Base-by-base conservation (phyloP, 2,329 filamentous ascomycete species). In the Aschersonia sp. region DNA sequence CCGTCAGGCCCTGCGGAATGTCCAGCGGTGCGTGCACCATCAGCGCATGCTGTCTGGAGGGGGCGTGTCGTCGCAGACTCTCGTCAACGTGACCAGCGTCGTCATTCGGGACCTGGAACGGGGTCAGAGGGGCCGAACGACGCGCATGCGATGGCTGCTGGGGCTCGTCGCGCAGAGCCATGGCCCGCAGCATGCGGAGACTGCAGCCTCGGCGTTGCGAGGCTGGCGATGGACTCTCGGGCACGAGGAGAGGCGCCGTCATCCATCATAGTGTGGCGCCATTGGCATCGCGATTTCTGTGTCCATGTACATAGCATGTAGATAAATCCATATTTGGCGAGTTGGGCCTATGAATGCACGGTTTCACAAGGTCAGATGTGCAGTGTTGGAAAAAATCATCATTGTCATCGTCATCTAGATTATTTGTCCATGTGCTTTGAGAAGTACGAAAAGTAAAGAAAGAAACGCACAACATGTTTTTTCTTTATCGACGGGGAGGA, bases 81-180 rank as follows among this genome's bases (percentile, higher is more conserved):
- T 68, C 14, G 51, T 51, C 42, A 53, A 53, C 35, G 37, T 65
- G n/a, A 48, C 58, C 6, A 47, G 51, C 5, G 48, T 61, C 2
- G 49, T 64, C 22, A 55, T 60, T 4, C 53, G 58, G 8, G 66
- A 68, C 48, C 54, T 69, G 5, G 58, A 61, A 32, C 49, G 50
- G 37, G 64, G 65, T 5, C 51, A 54, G n/a, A 48, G 48, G 29
- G 66, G 66, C 4, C 56, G 64, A 12, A 58, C 53, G 6, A 39
- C 48, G 10, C 59, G 63, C 8, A 46, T 66, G 32, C 35, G 50
- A 40, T 65, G 62, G 56, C 46, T 66, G 8, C 40, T 61, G 35
- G 44, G 47, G 9, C 49, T 66, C 39, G 48, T 61, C 6, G 52
- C 49, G n/a, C 32, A 51, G 10, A 45, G 49, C 10, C 52, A 55